Conservation (phyloP, 352 stramenopile genomes). For the Phytopythium helicoides region DNA sequence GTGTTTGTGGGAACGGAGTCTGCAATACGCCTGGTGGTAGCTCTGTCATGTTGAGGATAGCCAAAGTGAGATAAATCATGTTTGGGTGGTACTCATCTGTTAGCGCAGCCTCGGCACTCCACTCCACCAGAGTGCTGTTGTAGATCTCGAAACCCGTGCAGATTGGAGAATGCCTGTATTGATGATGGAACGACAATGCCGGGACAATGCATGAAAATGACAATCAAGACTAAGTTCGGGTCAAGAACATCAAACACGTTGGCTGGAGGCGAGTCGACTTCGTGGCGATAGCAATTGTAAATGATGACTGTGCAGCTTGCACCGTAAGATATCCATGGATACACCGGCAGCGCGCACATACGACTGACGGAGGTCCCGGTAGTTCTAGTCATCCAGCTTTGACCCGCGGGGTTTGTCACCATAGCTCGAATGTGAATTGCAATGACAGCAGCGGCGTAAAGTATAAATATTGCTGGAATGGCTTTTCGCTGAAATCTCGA, state of each 20-base stretch:
- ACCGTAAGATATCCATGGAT: slow-evolving; percentile 36
- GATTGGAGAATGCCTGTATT: slow-evolving; percentile 28
- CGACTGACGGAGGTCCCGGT: too few relatives aligned
- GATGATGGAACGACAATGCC: slow-evolving; percentile 27
- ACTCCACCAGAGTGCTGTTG: slow-evolving; percentile 47
- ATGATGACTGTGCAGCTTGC: slow-evolving; percentile 30
- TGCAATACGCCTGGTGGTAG: slow-evolving; percentile 35
- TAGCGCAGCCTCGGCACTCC: slow-evolving; percentile 29
- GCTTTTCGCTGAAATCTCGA: too few relatives aligned
- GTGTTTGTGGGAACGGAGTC: slow-evolving; percentile 18
- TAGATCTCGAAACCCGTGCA: slow-evolving; percentile 54
- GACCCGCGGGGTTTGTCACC: background rate
- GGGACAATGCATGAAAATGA: slow-evolving; percentile 53
- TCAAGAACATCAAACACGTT: slow-evolving; percentile 15
- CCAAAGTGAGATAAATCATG: slow-evolving; percentile 33
- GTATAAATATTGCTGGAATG: too few relatives aligned
- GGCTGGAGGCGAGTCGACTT: slow-evolving; percentile 4
- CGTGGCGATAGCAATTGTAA: slow-evolving; percentile 29
- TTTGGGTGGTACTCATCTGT: slow-evolving; percentile 20
- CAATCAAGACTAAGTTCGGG: slow-evolving; percentile 11
- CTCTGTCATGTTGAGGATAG: slow-evolving; percentile 37
- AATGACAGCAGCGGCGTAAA: too few relatives aligned
- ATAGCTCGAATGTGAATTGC: too few relatives aligned
- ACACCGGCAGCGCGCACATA: slow-evolving; percentile 28
- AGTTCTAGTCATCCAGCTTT: too few relatives aligned